Base-by-base conservation (phyloP, 768 basidiomycete genomes). In the Termitomyces eurrhizus region DNA sequence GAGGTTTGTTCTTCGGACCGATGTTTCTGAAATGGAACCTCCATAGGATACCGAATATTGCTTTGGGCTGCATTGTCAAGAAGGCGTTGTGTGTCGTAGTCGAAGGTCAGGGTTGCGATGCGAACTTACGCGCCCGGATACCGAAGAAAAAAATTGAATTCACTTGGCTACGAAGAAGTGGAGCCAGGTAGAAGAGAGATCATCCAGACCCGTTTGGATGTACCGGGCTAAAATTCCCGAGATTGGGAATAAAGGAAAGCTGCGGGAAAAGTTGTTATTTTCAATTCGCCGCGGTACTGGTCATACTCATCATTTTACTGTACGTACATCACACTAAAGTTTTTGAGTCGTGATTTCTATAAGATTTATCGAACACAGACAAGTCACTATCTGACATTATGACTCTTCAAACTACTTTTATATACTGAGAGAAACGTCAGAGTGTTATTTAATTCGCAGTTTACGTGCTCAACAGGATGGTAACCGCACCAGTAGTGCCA, bases 1-100 rank as follows among this genome's bases (percentile, higher is more conserved):
- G 33, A 51, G 12, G 2, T 35, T 44, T 3, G 37, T 54, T 54
- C 39, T 7, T 44, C 42, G 42, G 18, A 44, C 53, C 29, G 39
- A 42, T n/a, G 36, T 41, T 54, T 54, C 53, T n/a, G 26, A 42
- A 39, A 54, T 54, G 52, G 36, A 53, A 53, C 24, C 36, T 39
- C 26, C 1, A 18, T 11, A 33, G 13, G 51, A 36, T 36, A 14
- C 36, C 36, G 24, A 37, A 21, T 21, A 37, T 52, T 37, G 3
- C 52, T 52, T 52, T 26, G 21, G 37, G 39, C 26, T 42, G 53
- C 53, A 54, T 54, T 54, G 37, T 54, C 18, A 42, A 32, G 18
- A 0, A 16, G 2, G 4, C 1, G 39, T 7, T 39, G n/a, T 4
- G 35, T 36, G 16, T 26, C 11, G 39, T 41, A 11, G 9, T 29